These are phyloP conservation scores for Brettanomyces custersianus DNA, from an alignment of 805 yeast genomes.

Conservation along the genomic window DNA sequence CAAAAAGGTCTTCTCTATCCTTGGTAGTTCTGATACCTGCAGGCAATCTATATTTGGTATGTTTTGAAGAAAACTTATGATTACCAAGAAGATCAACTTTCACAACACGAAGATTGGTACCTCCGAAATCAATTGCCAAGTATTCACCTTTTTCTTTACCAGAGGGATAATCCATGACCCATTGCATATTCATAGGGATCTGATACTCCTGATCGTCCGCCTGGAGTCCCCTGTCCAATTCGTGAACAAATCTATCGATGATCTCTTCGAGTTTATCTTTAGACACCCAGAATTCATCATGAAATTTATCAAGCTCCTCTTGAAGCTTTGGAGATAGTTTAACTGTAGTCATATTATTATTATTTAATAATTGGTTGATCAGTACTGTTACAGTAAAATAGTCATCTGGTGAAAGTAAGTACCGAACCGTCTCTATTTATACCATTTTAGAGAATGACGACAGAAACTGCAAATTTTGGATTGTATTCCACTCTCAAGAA, in stretches of 20 bases:
- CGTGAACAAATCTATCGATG: constrained; percentile 41
- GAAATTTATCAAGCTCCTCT: constrained; percentile 27
- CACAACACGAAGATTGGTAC: constrained; percentile 54
- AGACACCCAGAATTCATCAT: constrained; percentile 33
- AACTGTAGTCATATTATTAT: not conserved
- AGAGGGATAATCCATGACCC: constrained; percentile 53
- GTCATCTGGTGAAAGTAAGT: not conserved
- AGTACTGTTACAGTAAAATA: too few species aligned
- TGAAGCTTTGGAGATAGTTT: constrained; percentile 17
- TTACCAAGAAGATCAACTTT: constrained; percentile 53
- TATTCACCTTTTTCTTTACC: constrained; percentile 52
- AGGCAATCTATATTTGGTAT: constrained; percentile 82
- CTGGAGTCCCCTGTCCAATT: constrained; percentile 42
- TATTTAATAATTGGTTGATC: not conserved
- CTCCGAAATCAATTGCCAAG: constrained; percentile 54
- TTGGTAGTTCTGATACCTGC: constrained; percentile 68
- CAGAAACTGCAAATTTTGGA: too few species aligned
- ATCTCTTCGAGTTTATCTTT: constrained; percentile 33
- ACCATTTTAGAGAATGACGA: too few species aligned
- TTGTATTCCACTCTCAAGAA: too few species aligned
- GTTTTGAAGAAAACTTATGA: constrained; percentile 78
- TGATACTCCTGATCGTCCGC: constrained; percentile 39
- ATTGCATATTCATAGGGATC: constrained; percentile 53
- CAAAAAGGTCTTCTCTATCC: constrained; percentile 69
- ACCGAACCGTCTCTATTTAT: too few species aligned